Base-by-base conservation (phyloP, 225 moss, liverwort and hornwort species). In the Thuidium tamariscinum region DNA sequence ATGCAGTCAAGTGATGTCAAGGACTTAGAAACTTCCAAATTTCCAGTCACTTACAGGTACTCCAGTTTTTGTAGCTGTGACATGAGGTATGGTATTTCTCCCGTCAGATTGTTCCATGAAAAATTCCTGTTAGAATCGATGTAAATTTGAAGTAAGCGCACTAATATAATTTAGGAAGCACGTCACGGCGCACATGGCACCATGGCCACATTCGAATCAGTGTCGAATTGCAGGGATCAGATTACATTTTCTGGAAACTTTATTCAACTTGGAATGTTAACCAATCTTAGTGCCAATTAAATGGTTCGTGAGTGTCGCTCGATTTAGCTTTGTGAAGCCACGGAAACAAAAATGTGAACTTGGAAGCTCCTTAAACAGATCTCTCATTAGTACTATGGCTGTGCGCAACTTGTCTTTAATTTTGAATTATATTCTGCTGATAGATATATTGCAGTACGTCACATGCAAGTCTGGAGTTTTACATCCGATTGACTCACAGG, bases 51-150 rank as follows among this genome's bases (percentile, higher is more conserved):
- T 91, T 90, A 93, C 93, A 93, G 83, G 81, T 74, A 72, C 81
- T 93, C 90, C 81, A 93, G 81, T 76, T 90, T 90, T 71, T 93
- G 93, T 71, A 93, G 93, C 87, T 93, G 90, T 41, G 91, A 93
- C 91, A 93, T 89, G 59, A 89, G 83, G 86, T 91, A 93, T 32
- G 93, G 90, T 56, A 93, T 89, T 90, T 93, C 93, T 34, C 93
- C 93, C 29, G 93, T 91, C 83, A 93, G 80, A 74, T 91, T 91
- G 83, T 91, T 91, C 89, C 90, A 91, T 54, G 90, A 90, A 59
- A 93, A 89, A 71, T 89, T 91, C 79, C 93, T 93, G 90, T 42
- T 82, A 52, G 37, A 55, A 41, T 77, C 48, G 22, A 76, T n/a
- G 72, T 17, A 44, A 16, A 56, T 36, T 20, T 59, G 49, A 77